These are phyloP conservation scores for Hymenoscyphus repandus DNA, from an alignment of 2,329 filamentous ascomycete species.

Conservation along the genomic window DNA sequence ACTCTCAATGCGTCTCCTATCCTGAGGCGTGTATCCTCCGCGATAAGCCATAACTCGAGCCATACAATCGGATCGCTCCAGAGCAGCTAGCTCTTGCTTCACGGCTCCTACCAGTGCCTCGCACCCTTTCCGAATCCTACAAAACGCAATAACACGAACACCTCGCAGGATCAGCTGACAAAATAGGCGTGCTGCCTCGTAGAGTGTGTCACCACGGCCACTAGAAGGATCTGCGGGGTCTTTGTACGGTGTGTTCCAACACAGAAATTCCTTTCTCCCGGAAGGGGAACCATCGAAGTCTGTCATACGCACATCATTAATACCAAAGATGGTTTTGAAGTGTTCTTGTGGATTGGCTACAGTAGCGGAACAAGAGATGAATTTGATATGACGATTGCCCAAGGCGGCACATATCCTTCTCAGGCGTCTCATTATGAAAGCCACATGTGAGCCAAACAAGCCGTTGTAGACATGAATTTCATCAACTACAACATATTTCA, in stretches of 20 bases:
- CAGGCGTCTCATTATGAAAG: conserved; percentile 87
- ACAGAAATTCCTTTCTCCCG: conserved; percentile 88
- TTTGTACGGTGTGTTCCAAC: conserved; percentile 96
- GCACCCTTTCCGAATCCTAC: conserved; percentile 79
- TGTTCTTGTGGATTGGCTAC: conserved; percentile 89
- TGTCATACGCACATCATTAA: conserved; percentile 73
- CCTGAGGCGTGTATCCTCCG: conserved; percentile 89
- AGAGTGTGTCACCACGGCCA: conserved; percentile 75
- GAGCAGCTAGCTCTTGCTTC: conserved; percentile 65
- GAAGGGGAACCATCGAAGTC: conserved; percentile 93
- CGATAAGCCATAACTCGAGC: conserved; percentile 90
- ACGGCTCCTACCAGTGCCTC: conserved; percentile 78
- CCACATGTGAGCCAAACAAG: conserved; percentile 87
- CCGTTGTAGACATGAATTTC: conserved; percentile 97
- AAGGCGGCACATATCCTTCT: conserved; percentile 84
- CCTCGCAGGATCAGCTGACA: conserved; percentile 84
- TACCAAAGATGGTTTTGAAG: conserved; percentile 90
- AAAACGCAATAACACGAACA: conserved; percentile 90
- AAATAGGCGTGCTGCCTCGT: conserved; percentile 84
- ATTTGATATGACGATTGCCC: conserved; percentile 79
- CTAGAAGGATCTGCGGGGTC: conserved; percentile 83
- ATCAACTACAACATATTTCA: conserved; percentile 85
- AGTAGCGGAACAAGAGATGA: conserved; percentile 94
- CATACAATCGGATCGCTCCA: conserved; percentile 71
- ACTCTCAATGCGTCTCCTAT: conserved; percentile 79